Conservation (phyloP, 176 grass and related monocot genomes). For the Oryza glumipatula region DNA sequence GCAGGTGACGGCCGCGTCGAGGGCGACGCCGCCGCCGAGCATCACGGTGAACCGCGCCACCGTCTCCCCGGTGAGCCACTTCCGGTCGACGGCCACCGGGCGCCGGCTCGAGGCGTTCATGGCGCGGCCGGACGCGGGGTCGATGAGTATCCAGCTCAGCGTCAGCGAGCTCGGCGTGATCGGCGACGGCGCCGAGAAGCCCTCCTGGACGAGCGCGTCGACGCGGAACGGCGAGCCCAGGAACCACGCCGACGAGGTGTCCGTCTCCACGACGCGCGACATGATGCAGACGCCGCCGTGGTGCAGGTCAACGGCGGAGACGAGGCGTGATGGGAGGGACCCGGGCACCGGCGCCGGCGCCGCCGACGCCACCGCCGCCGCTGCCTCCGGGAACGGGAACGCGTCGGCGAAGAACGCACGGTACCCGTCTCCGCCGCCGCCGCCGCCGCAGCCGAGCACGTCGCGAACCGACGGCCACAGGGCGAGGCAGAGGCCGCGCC, state of each 20-base stretch:
- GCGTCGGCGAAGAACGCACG: slow-evolving; percentile 73
- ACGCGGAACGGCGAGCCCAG: slow-evolving; percentile 72
- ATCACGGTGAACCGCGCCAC: slow-evolving; percentile 55
- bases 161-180: slow-evolving; percentile 42
- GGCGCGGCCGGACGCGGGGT: slow-evolving; percentile 43
- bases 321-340: slow-evolving; percentile 41
- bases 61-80: slow-evolving; percentile 67
- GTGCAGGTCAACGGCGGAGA: slow-evolving; percentile 80
- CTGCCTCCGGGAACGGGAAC: slow-evolving; percentile 62
- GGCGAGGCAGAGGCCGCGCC: slow-evolving; percentile 68
- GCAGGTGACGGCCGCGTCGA: slow-evolving; percentile 54
- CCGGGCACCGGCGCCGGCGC: neutral
- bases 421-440: neutral
- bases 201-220: slow-evolving; percentile 66
- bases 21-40: slow-evolving; percentile 37
- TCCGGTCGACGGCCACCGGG: slow-evolving; percentile 51
- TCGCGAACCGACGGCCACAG: slow-evolving; percentile 67
- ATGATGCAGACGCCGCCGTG: slow-evolving; percentile 54
- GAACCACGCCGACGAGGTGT: slow-evolving; percentile 68
- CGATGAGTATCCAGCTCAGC: slow-evolving; percentile 84
- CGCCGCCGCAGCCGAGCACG: neutral
- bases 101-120: slow-evolving; percentile 63
- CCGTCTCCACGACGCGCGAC: slow-evolving; percentile 68
- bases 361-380: neutral
- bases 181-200: slow-evolving; percentile 32